A percentile compares a stretch with the other conserved stretches of the same genome.
Evolutionary conservation across 495 filamentous ascomycete genomes (phyloP).

Genomic region (Poronia punctata): DNA sequence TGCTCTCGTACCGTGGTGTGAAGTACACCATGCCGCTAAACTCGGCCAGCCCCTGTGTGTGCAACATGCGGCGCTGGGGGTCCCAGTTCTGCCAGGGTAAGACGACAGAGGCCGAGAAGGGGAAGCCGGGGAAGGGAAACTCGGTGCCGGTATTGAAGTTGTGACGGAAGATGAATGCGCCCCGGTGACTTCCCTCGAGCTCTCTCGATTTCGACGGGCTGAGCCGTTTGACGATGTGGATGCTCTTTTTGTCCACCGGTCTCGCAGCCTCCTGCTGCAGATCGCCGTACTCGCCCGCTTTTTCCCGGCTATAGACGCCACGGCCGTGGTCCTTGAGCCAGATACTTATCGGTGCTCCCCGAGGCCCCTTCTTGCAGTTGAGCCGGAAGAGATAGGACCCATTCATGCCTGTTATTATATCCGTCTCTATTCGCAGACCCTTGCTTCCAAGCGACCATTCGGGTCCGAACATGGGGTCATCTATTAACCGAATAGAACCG

Average conservation of each 20-base stretch:
- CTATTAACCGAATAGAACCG: neutral
- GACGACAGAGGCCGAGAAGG: neutral
- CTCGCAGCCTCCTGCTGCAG: neutral
- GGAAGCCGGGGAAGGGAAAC: neutral
- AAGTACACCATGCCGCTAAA: neutral
- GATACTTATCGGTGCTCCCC: neutral
- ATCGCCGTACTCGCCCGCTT: neutral
- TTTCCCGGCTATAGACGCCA: neutral
- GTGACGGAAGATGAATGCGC: constrained; percentile 1
- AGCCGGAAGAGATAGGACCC: neutral
- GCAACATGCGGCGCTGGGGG: neutral
- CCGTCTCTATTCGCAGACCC: neutral
- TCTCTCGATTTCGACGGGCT: neutral
- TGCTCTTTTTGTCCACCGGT: neutral
- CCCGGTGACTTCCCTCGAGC: neutral
- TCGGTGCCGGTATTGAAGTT: neutral
- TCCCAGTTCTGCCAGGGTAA: neutral
- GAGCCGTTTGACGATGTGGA: neutral
- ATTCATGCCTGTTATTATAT: neutral
- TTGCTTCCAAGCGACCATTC: neutral
- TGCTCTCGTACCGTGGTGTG: neutral
- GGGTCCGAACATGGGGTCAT: neutral
- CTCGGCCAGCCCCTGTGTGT: neutral
- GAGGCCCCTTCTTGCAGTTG: neutral
- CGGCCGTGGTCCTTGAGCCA: neutral